Evolutionary conservation across 331 rosid genomes (phyloP).

Genomic region (Rosa hybrid): DNA sequence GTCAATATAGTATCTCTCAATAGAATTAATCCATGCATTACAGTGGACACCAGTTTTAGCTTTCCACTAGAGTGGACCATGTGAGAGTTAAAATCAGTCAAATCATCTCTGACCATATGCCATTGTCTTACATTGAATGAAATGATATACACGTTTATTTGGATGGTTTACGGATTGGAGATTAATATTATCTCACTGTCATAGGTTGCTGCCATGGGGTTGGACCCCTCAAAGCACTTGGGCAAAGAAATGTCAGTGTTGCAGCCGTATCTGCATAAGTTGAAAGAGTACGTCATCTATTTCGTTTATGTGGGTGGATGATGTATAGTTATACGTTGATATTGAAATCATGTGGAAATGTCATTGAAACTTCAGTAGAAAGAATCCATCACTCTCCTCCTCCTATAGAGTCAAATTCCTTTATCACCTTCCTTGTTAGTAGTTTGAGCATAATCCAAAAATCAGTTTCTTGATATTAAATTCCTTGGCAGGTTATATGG

Average conservation of each 20-base stretch:
- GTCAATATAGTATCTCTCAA: background rate
- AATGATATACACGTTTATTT: slow-evolving; percentile 16
- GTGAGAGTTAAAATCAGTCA: background rate
- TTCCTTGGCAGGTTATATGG: slow-evolving; percentile 69
- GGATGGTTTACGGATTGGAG: slow-evolving; percentile 24
- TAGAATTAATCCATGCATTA: background rate
- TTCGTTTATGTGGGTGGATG: slow-evolving; percentile 11
- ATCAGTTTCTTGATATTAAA: slow-evolving; percentile 9
- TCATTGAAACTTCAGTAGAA: background rate
- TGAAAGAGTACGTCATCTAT: slow-evolving; percentile 65
- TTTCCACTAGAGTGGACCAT: background rate
- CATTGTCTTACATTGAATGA: background rate
- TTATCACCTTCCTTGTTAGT: background rate
- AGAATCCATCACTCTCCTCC: background rate
- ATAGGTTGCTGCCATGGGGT: slow-evolving; percentile 96
- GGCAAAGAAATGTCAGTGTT: slow-evolving; percentile 76
- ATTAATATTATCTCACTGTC: slow-evolving; percentile 33
- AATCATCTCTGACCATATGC: background rate
- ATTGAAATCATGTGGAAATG: background rate
- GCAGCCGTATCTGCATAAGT: slow-evolving; percentile 72
- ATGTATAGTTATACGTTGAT: background rate
- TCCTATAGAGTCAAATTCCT: background rate
- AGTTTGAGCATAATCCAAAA: slow-evolving; percentile 15
- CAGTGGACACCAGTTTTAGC: background rate
- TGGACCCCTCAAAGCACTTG: slow-evolving; percentile 92